Evolutionary conservation across 192 early-diverging fungal species (phyloP), one percentile per base, ranked within the genome.

Genomic region (Tieghemiomyces parasiticus): DNA sequence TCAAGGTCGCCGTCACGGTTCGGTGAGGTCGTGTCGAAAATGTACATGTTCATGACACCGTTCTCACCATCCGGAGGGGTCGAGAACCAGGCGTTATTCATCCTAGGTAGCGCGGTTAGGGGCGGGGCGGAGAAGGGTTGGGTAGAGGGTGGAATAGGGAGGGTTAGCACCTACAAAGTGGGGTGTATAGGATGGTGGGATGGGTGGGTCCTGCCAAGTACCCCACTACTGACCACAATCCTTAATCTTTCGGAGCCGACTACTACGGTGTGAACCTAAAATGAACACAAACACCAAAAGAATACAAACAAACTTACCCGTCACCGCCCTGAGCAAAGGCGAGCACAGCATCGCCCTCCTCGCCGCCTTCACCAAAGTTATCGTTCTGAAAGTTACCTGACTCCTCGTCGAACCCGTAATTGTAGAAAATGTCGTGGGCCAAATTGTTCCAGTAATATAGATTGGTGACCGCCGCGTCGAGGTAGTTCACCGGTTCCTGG

Each of bases 71-170:
- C 78, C 32, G 78, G 78, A 22, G 77, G 76, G 35, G 78, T 77
- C n/a, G 67, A 73, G 71, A 82, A 82, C 71, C 81, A 71, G 63
- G 79, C 82, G 61, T 84, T 81, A 61, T 81, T 78, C 53, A 66
- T 63, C 10, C 38, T 42, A 42, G 16, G n/a, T n/a, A n/a, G n/a
- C n/a, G n/a, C n/a, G n/a, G n/a, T n/a, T n/a, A n/a, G n/a, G n/a
- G n/a, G n/a, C n/a, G n/a, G n/a, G n/a, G n/a, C n/a, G n/a, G n/a
- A n/a, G n/a, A n/a, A n/a, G n/a, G n/a, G n/a, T n/a, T n/a, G n/a
- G n/a, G n/a, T n/a, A n/a, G n/a, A n/a, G n/a, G n/a, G n/a, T n/a
- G n/a, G n/a, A n/a, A n/a, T n/a, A n/a, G n/a, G n/a, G n/a, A n/a
- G n/a, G n/a, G n/a, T n/a, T n/a, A n/a, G n/a, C n/a, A n/a, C n/a